Base-by-base conservation (phyloP, 345 rosid genomes). In the Dipteronia sinensis region DNA sequence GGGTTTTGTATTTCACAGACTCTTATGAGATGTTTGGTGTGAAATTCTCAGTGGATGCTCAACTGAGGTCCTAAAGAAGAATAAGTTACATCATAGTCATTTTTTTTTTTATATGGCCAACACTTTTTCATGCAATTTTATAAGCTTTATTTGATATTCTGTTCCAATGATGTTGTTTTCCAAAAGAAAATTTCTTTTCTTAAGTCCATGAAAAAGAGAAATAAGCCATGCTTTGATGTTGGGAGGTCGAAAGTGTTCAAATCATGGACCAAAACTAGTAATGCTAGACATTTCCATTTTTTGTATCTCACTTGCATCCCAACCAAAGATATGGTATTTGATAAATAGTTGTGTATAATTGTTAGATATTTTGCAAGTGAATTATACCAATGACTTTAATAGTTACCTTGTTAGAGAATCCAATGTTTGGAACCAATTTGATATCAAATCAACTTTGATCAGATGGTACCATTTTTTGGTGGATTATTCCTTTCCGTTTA, bases 11-110 rank as follows among this genome's bases (percentile, higher is more conserved):
- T 65, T 77, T 62, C 46, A 67, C 49, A 69, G 40, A 77, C 63
- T 85, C 71, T 9, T 71, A 75, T 65, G 75, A 77, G 73, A 76
- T 82, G 78, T 79, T 70, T 83, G 79, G 77, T 81, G 76, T 68
- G 71, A 72, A 75, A 69, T 56, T 75, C 67, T 71, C 12, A 44
- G 29, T 51, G 83, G 71, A 81, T 49, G 46, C 76, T 71, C 42
- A 40, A 63, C 67, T 53, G 27, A 27, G 64, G 34, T 38, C 76
- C 77, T 59, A 25, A 40, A 46, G 19, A 65, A 72, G 22, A 78
- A 78, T 2, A 8, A 6, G 61, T 73, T 72, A 23, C 64, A 64
- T 22, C 34, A 38, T 23, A 53, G 7, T 71, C 19, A 62, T 61
- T 27, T n/a, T 10, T 69, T 62, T 13, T 4, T 15, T 58, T 63